Conservation (phyloP, 805 yeast species). For the Ogataea nitratoaversa region DNA sequence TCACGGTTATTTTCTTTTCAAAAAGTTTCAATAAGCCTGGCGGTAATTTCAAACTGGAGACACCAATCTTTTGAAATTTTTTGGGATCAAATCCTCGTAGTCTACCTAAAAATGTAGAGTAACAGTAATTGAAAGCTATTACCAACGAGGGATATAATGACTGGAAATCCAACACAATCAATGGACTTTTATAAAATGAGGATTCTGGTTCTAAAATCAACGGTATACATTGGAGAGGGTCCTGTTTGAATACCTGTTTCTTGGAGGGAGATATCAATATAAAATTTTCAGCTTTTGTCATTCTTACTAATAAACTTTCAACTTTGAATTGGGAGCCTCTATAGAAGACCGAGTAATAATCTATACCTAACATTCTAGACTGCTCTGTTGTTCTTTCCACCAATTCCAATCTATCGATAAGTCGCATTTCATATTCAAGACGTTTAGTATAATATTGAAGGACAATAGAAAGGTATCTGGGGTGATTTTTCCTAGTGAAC, state of each 20-base stretch:
- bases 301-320: conserved; percentile 73
- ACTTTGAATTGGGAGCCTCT: conserved; percentile 95
- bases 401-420: conserved; percentile 60
- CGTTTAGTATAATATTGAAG: conserved; percentile 45
- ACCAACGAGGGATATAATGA: conserved; percentile 90
- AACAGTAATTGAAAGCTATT: conserved; percentile 88
- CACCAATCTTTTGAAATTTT: conserved; percentile 49
- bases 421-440: conserved; percentile 38
- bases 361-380: conserved; percentile 83
- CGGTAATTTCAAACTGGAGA: conserved; percentile 44
- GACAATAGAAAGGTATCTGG: conserved; percentile 30
- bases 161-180: conserved; percentile 88
- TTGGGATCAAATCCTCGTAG: conserved; percentile 47
- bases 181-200: conserved; percentile 79
- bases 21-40: conserved; percentile 53
- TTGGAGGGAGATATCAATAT: conserved; percentile 76
- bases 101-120: conserved; percentile 65
- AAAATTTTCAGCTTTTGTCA: conserved; percentile 73
- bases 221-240: conserved; percentile 83
- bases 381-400: conserved; percentile 73
- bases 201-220: conserved; percentile 90
- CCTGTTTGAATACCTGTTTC: conserved; percentile 75
- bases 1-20: conserved; percentile 51
- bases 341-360: conserved; percentile 79
- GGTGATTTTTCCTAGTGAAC: conserved; percentile 27